A percentile compares a stretch with the other conserved stretches of the same genome.
Evolutionary conservation across 1,284 basidiomycete genomes (phyloP).

Genomic region (Coriolopsis trogii): DNA sequence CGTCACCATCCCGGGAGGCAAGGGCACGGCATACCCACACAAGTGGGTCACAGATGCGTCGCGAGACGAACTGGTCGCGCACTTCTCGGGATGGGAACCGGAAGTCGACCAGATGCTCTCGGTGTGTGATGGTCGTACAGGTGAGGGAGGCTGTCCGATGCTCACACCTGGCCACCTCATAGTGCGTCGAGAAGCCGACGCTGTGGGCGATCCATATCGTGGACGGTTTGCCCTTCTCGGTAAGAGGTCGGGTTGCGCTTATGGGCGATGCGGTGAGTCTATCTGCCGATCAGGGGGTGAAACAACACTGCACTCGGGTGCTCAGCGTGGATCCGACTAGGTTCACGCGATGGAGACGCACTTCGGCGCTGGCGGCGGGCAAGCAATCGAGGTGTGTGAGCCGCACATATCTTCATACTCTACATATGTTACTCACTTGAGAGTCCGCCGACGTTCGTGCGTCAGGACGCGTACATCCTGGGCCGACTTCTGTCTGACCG

Average conservation of each 20-base stretch:
- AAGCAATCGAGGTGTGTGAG: slow-evolving; percentile 41
- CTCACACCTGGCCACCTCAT: not conserved
- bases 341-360: slow-evolving; percentile 45
- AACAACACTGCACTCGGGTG: too few relatives aligned
- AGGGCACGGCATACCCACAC: slow-evolving; percentile 25
- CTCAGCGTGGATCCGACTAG: too few relatives aligned
- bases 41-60: slow-evolving; percentile 27
- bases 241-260: slow-evolving; percentile 25
- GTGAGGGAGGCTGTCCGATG: not conserved
- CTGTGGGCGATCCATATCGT: slow-evolving; percentile 31
- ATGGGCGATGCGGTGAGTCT: slow-evolving; percentile 31
- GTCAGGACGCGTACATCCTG: slow-evolving; percentile 41
- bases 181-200: slow-evolving; percentile 28
- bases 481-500: slow-evolving; percentile 35
- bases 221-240: slow-evolving; percentile 24
- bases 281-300: not conserved
- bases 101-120: slow-evolving; percentile 27
- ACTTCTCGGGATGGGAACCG: slow-evolving; percentile 30
- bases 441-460: not conserved
- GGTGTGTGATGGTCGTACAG: slow-evolving; percentile 15
- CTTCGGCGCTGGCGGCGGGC: slow-evolving; percentile 43
- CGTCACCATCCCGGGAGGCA: slow-evolving; percentile 20
- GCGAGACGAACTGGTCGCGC: slow-evolving; percentile 23
- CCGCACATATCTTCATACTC: not conserved
- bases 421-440: too few relatives aligned